Evolutionary conservation across 768 basidiomycete species (phyloP), one percentile per base, ranked within the genome.

Genomic region (Baorangia bicolor): DNA sequence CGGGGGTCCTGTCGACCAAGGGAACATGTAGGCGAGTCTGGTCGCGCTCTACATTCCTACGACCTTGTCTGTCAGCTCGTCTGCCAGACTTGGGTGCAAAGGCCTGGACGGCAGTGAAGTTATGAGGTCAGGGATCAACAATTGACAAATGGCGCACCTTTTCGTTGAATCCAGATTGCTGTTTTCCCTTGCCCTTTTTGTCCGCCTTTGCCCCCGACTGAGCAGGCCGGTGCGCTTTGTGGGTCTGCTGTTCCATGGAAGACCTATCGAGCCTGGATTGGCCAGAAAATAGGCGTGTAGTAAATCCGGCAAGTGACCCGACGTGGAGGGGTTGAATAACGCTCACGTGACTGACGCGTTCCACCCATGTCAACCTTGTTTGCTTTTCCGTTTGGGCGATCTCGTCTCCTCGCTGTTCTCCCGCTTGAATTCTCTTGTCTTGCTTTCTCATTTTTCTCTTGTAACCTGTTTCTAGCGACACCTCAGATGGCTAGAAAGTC

Each of bases 21-120:
- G 97, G 97, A 8, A 98, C 97, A 71, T 99, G 97, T 1, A 99
- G 81, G 40, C 94, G 83, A 2, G 92, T 92, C 74, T 99, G 96
- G 69, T 97, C 94, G 51, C 86, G 84, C 69, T 99, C 97, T 28
- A 86, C 94, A 53, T 91, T 94, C 51, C 97, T 81, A 20, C 96
- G 81, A 9, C 91, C 95, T 69, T 95, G 90, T 31, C 84, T 78
- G 64, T 97, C 92, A 39, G 96, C 97, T 49, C 86, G 79, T 56
- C 92, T 85, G 59, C 92, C 96, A 34, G 94, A 97, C 74, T 83
- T 89, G 31, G 89, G 91, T 16, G 94, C 94, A 73, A 98, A 98
- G 2, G 96, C 96, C 94, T 62, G 31, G 14, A 2, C 45, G 13
- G 35, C 1, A 16, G 27, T 13, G 7, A 48, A 27, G 16, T 41